phyloP scores from a whole-genome alignment of 2,329 filamentous ascomycete genomes.

The Arthrobotrys iridis region DNA sequence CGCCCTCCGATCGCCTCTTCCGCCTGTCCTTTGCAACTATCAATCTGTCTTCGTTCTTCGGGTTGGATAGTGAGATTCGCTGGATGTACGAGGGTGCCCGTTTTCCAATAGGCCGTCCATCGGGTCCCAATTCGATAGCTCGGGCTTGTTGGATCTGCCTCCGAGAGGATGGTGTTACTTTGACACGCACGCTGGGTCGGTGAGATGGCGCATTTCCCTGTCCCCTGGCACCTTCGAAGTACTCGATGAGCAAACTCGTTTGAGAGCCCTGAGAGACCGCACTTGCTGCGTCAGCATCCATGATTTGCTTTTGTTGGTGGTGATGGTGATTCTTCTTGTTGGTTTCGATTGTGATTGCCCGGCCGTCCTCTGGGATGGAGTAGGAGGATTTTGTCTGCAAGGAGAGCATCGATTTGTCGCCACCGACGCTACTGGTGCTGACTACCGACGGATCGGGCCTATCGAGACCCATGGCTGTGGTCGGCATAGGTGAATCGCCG shows the following conservation, averaged over 20 bases:
- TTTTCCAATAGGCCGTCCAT: slow-evolving; percentile 46
- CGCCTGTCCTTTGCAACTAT: slow-evolving; percentile 64
- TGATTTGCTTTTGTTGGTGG: slow-evolving; percentile 64
- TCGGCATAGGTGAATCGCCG: not conserved
- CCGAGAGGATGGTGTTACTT: slow-evolving; percentile 79
- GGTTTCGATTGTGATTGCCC: slow-evolving; percentile 90
- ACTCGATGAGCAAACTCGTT: slow-evolving; percentile 92
- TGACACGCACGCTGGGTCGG: slow-evolving; percentile 82
- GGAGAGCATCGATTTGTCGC: slow-evolving; percentile 65
- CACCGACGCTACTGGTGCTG: slow-evolving; percentile 52
- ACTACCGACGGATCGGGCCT: slow-evolving; percentile 50
- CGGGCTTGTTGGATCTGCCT: slow-evolving; percentile 55
- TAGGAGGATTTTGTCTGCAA: slow-evolving; percentile 76
- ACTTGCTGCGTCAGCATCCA: slow-evolving; percentile 64
- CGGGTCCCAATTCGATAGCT: slow-evolving; percentile 55
- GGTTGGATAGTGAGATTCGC: slow-evolving; percentile 57
- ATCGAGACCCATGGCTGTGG: slow-evolving; percentile 43
- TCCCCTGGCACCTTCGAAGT: slow-evolving; percentile 84
- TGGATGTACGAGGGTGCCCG: slow-evolving; percentile 57
- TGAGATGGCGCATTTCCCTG: slow-evolving; percentile 69
- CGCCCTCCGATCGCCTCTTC: slow-evolving; percentile 65
- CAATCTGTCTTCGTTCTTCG: slow-evolving; percentile 56
- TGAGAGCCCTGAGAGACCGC: slow-evolving; percentile 73
- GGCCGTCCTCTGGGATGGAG: slow-evolving; percentile 85
- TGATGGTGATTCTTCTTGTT: slow-evolving; percentile 74